A percentile compares a stretch with the other conserved stretches of the same genome.
These are phyloP conservation scores for Populus ilicifolia DNA, from an alignment of 345 rosid genomes.

Conservation along the genomic window DNA sequence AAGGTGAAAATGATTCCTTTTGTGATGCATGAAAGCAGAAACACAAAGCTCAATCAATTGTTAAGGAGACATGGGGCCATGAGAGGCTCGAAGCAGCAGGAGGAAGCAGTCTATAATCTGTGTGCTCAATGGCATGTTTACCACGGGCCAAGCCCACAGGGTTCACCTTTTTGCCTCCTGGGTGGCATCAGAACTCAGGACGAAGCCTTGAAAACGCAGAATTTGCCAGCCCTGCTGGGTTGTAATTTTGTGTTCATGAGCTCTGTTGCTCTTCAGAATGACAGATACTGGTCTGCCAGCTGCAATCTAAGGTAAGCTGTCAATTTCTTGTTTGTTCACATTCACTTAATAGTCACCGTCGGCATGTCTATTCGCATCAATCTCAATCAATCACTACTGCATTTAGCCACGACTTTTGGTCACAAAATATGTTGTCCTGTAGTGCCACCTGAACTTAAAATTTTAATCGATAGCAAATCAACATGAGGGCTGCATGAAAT, in stretches of 20 bases:
- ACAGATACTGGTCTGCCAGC: not conserved
- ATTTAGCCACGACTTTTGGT: not conserved
- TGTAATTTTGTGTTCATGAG: not conserved
- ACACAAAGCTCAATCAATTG: not conserved
- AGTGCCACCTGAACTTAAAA: not conserved
- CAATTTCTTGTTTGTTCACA: not conserved
- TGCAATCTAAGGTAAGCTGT: not conserved
- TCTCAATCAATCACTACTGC: not conserved
- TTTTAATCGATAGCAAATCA: too few species aligned
- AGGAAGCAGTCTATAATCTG: not conserved
- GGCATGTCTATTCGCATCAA: too few species aligned
- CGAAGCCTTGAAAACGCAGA: not conserved
- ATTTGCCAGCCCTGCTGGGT: not conserved
- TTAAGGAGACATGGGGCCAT: not conserved
- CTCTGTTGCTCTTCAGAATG: not conserved
- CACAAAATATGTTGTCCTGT: not conserved
- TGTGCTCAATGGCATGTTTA: not conserved
- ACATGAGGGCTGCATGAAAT: too few species aligned
- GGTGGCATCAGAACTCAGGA: not conserved
- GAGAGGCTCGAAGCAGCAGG: not conserved
- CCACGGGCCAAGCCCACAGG: conserved; percentile 6
- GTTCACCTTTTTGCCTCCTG: not conserved
- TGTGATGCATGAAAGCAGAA: not conserved
- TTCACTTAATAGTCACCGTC: too few species aligned
- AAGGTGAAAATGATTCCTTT: too few species aligned